These are phyloP conservation scores for Syncephalis plumigaleata DNA, from an alignment of 371 early-diverging fungal genomes.

Conservation along the genomic window DNA sequence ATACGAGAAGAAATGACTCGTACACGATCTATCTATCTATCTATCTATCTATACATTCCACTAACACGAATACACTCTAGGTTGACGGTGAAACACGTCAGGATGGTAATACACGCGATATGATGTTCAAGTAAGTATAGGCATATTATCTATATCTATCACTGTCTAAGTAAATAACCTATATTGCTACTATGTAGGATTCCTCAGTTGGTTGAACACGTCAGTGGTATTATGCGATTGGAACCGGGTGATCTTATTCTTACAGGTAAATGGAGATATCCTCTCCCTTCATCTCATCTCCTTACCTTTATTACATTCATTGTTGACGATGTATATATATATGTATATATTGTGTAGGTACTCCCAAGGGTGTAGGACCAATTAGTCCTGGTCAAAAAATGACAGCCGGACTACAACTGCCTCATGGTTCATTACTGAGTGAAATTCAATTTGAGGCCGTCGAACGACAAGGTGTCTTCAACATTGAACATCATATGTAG, in stretches of 20 bases:
- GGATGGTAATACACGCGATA: slow-evolving; percentile 72
- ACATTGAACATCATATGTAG: too few relatives aligned
- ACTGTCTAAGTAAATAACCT: not conserved
- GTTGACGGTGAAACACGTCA: slow-evolving; percentile 59
- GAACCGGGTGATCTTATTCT: slow-evolving; percentile 64
- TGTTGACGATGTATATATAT: too few relatives aligned
- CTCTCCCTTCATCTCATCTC: slow-evolving; percentile 11
- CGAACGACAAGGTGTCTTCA: too few relatives aligned
- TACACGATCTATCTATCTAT: not conserved
- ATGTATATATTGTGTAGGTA: slow-evolving; percentile 32
- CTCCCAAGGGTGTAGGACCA: slow-evolving; percentile 80
- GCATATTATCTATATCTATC: not conserved
- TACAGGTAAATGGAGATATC: slow-evolving; percentile 2
- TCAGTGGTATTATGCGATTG: slow-evolving; percentile 68
- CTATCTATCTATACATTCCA: too few relatives aligned
- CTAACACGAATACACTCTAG: too few relatives aligned
- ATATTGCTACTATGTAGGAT: slow-evolving; percentile 30
- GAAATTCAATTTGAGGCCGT: too few relatives aligned
- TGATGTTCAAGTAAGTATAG: slow-evolving; percentile 62
- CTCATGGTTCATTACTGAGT: too few relatives aligned
- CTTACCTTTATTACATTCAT: too few relatives aligned
- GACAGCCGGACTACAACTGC: slow-evolving; percentile 26
- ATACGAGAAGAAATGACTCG: not conserved
- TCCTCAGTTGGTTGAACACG: slow-evolving; percentile 54
- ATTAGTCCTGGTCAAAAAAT: slow-evolving; percentile 59